Conservation (phyloP, 1,284 basidiomycete species). For the Leccinum subrobustum region DNA sequence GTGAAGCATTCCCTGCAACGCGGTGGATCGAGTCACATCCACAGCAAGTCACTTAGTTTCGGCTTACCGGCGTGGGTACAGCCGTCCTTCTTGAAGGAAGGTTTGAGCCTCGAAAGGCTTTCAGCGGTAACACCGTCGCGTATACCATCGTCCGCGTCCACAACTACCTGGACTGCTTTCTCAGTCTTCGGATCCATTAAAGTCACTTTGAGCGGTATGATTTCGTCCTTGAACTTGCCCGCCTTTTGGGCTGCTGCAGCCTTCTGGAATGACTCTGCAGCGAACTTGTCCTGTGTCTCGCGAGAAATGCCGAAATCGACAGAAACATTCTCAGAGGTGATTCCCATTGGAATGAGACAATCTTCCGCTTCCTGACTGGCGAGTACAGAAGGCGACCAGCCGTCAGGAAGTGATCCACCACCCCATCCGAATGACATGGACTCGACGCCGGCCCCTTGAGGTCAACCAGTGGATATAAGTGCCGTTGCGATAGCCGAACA, state of each 20-base stretch:
- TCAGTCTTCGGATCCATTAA: slow-evolving; percentile 84
- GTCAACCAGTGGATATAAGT: slow-evolving; percentile 7
- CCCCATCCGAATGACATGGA: slow-evolving; percentile 91
- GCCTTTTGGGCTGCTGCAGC: slow-evolving; percentile 87
- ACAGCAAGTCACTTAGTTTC: slow-evolving; percentile 6
- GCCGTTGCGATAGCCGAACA: background rate
- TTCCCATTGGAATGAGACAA: slow-evolving; percentile 95
- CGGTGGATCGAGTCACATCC: slow-evolving; percentile 1
- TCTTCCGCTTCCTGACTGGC: slow-evolving; percentile 82
- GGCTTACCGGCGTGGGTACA: slow-evolving; percentile 79
- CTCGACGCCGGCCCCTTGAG: slow-evolving; percentile 87
- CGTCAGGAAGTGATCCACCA: slow-evolving; percentile 65
- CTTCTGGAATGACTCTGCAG: slow-evolving; percentile 84
- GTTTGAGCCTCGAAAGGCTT: slow-evolving; percentile 88
- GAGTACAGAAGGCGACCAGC: slow-evolving; percentile 81
- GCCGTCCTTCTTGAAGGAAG: slow-evolving; percentile 89
- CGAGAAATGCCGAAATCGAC: slow-evolving; percentile 75
- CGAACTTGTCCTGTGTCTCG: slow-evolving; percentile 79
- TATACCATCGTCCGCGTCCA: slow-evolving; percentile 91
- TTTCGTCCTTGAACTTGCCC: slow-evolving; percentile 92
- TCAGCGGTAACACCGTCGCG: slow-evolving; percentile 89
- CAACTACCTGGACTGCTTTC: slow-evolving; percentile 74
- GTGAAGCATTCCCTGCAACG: slow-evolving; percentile 78
- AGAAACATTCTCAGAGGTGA: slow-evolving; percentile 97
- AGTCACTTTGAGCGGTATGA: slow-evolving; percentile 81